A percentile compares a stretch with the other conserved stretches of the same genome.
These are phyloP conservation scores for Nicotiana benthamiana DNA, from an alignment of 257 asterid species.

Conservation along the genomic window DNA sequence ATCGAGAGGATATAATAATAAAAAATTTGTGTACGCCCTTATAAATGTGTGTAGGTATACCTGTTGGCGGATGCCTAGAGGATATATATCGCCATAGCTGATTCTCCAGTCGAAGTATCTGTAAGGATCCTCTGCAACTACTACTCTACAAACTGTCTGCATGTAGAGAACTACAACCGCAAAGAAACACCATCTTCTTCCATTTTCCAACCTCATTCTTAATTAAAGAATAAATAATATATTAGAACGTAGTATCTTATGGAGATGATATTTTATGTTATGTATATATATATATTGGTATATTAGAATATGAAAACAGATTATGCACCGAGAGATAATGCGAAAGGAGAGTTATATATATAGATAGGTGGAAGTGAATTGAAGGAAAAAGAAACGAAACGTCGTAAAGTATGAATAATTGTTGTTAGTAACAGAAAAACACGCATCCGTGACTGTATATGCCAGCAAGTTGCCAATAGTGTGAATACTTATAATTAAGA, in stretches of 20 bases:
- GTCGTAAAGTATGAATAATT: not conserved
- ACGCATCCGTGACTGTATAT: not conserved
- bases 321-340: not conserved
- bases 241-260: too few relatives aligned
- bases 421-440: not conserved
- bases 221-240: not conserved
- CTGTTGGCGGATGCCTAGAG: slow-evolving; percentile 68
- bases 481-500: not conserved
- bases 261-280: not conserved
- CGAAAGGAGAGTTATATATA: not conserved
- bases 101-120: slow-evolving; percentile 49
- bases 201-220: slow-evolving; percentile 14
- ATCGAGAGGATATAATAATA: too few relatives aligned
- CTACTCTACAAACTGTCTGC: slow-evolving; percentile 8
- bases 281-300: not conserved
- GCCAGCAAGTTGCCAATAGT: not conserved
- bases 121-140: slow-evolving; percentile 51
- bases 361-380: not conserved
- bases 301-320: not conserved
- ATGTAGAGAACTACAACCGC: slow-evolving; percentile 11
- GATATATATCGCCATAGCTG: slow-evolving; percentile 53
- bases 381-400: not conserved
- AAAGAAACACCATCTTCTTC: not conserved
- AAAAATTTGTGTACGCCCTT: too few relatives aligned
- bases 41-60: slow-evolving; percentile 12